Base-by-base conservation (phyloP, 1,139 yeast species). In the Debaryomyces udenii region DNA sequence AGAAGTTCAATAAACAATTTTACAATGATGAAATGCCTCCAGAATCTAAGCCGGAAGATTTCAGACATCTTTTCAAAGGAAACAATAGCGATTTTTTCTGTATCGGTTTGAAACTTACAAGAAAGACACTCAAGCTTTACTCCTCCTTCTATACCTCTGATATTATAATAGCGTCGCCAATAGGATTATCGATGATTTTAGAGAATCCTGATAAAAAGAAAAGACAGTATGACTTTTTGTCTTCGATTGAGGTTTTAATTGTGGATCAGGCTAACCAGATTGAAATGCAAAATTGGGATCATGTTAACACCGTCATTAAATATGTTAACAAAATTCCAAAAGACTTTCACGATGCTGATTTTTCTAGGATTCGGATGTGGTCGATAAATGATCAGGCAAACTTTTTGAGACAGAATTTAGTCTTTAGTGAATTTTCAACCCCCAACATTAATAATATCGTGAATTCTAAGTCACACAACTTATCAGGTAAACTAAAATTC, bases 201-300 rank as follows among this genome's bases (percentile, higher is more conserved):
- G 88, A 85, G 40, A 78, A 74, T 50, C 78, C 81, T 3, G 84
- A 80, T 51, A 78, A 78, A 54, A 70, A 70, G 55, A 80, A 81
- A 64, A 57, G 81, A 60, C 76, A 73, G 44, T 66, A 60, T 37
- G 97, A 91, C 59, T 93, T 89, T 56, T 66, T 94, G 42, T 85
- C 96, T 26, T 90, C 98, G 1, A 86, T 93, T 49, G 99, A 93
- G 62, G 62, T 94, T 6, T 64, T 84, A 34, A 68, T 91, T 22
- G 67, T 90, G 29, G 99, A 93, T 61, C 87, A 85, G 54, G 82
- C 95, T 7, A 90, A 90, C 57, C 89, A 91, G 31, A 74, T 91
- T 47, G 88, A 87, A 57, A 87, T 86, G 87, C 99, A 94, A 64
- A 90, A 91, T 55, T 86, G 97, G 93, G 87, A 86, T 31, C 96